phyloP scores from a whole-genome alignment of 495 filamentous ascomycete genomes.

The Astrocystis sublimbata region DNA sequence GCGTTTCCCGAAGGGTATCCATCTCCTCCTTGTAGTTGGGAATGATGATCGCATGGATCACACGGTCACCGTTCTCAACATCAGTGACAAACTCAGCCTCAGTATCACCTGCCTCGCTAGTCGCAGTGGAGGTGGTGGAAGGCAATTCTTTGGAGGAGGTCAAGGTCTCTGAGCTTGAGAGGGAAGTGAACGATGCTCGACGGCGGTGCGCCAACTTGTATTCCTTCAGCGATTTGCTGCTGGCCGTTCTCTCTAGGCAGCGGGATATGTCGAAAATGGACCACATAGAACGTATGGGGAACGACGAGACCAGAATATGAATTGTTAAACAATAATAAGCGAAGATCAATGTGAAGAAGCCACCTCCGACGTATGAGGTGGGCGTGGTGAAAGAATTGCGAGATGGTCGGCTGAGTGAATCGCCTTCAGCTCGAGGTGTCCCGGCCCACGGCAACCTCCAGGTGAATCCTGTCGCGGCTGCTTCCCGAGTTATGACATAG shows the following conservation, averaged over 20 bases:
- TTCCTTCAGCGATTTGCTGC: conserved; percentile 41
- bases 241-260: conserved; percentile 40
- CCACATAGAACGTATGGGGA: conserved; percentile 56
- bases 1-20: conserved; percentile 62
- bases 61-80: conserved; percentile 38
- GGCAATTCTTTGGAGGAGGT: conserved; percentile 47
- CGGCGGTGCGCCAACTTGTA: conserved; percentile 48
- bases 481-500: conserved; percentile 49
- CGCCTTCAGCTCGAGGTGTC: conserved; percentile 44
- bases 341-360: conserved; percentile 45
- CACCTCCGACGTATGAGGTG: conserved; percentile 25
- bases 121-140: conserved; percentile 40
- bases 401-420: conserved; percentile 43
- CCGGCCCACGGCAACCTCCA: too few species aligned
- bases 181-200: conserved; percentile 51
- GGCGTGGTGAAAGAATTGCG: conserved; percentile 28
- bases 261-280: conserved; percentile 51
- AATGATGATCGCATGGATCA: conserved; percentile 65
- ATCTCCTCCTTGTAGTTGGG: conserved; percentile 72
- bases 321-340: conserved; percentile 55
- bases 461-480: conserved; percentile 42
- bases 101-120: conserved; percentile 50
- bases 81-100: conserved; percentile 44
- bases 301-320: conserved; percentile 54
- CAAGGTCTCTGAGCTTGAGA: conserved; percentile 53